phyloP scores from a whole-genome alignment of 768 basidiomycete species.

The Punctularia strigosozonata region DNA sequence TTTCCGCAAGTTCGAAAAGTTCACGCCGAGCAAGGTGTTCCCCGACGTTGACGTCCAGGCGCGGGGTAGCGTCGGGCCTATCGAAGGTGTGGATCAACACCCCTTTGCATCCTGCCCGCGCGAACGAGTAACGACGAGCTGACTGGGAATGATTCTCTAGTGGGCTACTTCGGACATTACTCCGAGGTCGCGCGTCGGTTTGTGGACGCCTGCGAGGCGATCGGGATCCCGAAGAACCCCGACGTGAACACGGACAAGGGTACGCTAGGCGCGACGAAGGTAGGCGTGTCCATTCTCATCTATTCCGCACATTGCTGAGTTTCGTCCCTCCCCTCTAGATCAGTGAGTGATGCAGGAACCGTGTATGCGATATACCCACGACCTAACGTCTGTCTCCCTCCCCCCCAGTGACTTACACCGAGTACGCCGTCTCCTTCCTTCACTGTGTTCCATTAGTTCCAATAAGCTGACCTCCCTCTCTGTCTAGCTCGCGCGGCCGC shows the following conservation, averaged over 20 bases:
- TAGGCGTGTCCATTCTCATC: conserved; percentile 15
- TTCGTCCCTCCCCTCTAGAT: conserved; percentile 10
- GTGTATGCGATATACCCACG: neutral
- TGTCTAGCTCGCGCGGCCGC: conserved; percentile 28
- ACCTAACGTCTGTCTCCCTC: conserved; percentile 7
- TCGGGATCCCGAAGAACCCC: conserved; percentile 37
- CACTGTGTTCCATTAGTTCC: no score
- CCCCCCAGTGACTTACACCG: conserved; percentile 53
- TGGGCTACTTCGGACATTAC: conserved; percentile 43
- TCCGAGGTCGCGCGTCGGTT: conserved; percentile 40
- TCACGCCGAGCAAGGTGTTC: conserved; percentile 34
- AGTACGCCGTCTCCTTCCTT: no score
- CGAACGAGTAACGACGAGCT: conserved; percentile 1
- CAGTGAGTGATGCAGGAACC: conserved; percentile 11
- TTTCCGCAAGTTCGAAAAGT: conserved; percentile 58
- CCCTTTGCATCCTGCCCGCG: neutral
- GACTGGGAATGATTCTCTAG: conserved; percentile 7
- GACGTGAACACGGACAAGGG: conserved; percentile 50
- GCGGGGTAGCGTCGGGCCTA: conserved; percentile 43
- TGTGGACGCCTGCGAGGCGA: conserved; percentile 35
- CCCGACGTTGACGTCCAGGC: conserved; percentile 33
- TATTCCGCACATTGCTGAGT: neutral
- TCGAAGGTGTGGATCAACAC: conserved; percentile 20
- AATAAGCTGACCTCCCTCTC: no score
- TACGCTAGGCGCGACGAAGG: conserved; percentile 50